Base-by-base conservation (phyloP, 495 filamentous ascomycete genomes). In the Xylaria grammica region DNA sequence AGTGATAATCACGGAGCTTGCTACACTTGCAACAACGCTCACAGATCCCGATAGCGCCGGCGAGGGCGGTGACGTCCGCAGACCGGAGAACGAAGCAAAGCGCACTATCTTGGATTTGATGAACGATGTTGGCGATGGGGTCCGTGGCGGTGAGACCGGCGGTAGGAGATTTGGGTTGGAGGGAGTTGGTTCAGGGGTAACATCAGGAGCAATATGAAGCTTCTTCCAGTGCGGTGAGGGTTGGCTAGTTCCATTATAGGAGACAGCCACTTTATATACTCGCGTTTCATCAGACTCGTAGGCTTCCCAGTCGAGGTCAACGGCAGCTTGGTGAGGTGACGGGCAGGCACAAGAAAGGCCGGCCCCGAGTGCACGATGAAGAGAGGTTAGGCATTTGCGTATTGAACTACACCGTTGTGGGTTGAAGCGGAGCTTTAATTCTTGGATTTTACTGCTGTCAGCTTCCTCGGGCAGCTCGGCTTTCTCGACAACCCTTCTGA, bases 361-460 rank as follows among this genome's bases (percentile, higher is more conserved):
- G 13, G 49, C 49, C 30, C 17, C 49, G 4, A 34, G 49, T 9
- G 27, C 49, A 52, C 27, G 49, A 7, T 34, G 49, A 34, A 52
- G 49, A 34, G 49, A 32, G 24, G 1, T 52, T 6, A 52, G 29
- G 27, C 4, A 34, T 10, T 52, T 52, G 49, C 27, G 49, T 52
- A 20, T 52, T 20, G 29, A 52, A 20, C 15, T 34, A 20, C 49
- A 52, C 29, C 27, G 49, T n/a, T 34, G 49, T 11, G 49, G 49
- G 29, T 17, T 52, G 49, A 52, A 52, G n/a, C 49, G 17, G 29
- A 52, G 49, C n/a, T 52, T 52, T 20, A 52, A 17, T 52, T 52
- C 29, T 32, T 34, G 27, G 9, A 52, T 52, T 30, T 52, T 29
- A 34, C 27, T 52, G 17, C 49, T 52, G 3, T 52, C 49, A 19